Evolutionary conservation across 2,329 filamentous ascomycete genomes (phyloP).

Genomic region (Emydomyces testavorans): DNA sequence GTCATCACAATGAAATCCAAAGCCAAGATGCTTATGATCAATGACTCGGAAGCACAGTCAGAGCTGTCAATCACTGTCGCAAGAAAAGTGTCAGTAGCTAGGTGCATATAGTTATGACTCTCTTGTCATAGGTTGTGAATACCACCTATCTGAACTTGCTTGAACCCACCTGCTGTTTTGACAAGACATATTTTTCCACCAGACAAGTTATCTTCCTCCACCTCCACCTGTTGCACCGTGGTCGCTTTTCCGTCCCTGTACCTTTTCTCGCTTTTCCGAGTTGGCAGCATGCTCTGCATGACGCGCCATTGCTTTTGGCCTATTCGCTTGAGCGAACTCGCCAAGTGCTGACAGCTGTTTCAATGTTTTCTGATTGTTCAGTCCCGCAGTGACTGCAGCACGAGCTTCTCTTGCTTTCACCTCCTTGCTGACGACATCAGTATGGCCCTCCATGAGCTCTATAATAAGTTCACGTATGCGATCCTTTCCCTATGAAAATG

Average conservation of each 20-base stretch:
- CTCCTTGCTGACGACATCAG: neutral
- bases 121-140: no score
- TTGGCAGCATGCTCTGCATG: neutral
- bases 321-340: neutral
- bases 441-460: neutral
- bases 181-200: no score
- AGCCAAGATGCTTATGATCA: constrained; percentile 16
- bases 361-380: neutral
- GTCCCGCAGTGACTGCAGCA: neutral
- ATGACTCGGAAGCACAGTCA: constrained; percentile 8
- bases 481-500: no score
- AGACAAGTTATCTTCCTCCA: no score
- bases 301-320: neutral
- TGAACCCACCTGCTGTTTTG: no score
- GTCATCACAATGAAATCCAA: constrained; percentile 16
- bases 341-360: neutral
- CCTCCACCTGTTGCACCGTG: neutral
- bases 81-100: no score
- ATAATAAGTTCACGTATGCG: no score
- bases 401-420: neutral
- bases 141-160: no score
- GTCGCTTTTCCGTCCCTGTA: neutral
- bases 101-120: no score
- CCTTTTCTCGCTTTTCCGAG: no score
- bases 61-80: no score